Base-by-base conservation (phyloP, 371 early-diverging fungal genomes). In the Syncephalastrum contaminatum region DNA sequence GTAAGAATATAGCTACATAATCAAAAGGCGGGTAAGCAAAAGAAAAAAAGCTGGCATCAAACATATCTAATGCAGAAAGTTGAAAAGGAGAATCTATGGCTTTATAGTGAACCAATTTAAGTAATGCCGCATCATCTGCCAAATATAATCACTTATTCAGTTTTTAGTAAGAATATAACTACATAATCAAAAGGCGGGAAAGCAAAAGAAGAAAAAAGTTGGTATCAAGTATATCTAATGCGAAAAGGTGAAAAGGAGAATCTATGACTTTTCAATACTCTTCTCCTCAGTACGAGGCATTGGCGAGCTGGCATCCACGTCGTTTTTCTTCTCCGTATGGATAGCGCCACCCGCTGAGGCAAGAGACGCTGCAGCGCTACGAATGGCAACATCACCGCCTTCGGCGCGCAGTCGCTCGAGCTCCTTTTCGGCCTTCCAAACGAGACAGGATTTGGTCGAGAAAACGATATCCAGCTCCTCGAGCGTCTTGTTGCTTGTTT, bases 401-500 rank as follows among this genome's bases (percentile, higher is more conserved):
- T 24, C 43, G 3, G 41, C 48, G 12, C 44, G 47, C n/a, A 43
- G 18, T 16, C n/a, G n/a, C 4, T 40, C 54, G 30, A 73, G 44
- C 16, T 73, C 74, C 45, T 67, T 70, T 58, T 73, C 69, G 3
- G 70, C 65, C 44, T 62, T 62, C 63, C 69, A 70, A 3, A 73
- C 74, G 15, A 73, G 51, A 4, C 56, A 48, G 10, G 74, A 70
- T 39, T 66, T 58, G 2, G 69, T 73, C 20, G 74, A 60, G 43
- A 74, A 74, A n/a, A 74, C 59, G 14, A 67, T 51, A 58, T 74
- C 75, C 24, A 74, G 42, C 40, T 71, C 72, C 43, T 74, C 74
- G 48, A 74, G 40, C 0, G 69, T 71, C 50, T 67, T 69, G 54
- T 65, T 64, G 44, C 62, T 57, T 15, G 75, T 74, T 36, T 74